Base-by-base conservation (phyloP, 768 basidiomycete species). In the Leucosporidium scottii region DNA sequence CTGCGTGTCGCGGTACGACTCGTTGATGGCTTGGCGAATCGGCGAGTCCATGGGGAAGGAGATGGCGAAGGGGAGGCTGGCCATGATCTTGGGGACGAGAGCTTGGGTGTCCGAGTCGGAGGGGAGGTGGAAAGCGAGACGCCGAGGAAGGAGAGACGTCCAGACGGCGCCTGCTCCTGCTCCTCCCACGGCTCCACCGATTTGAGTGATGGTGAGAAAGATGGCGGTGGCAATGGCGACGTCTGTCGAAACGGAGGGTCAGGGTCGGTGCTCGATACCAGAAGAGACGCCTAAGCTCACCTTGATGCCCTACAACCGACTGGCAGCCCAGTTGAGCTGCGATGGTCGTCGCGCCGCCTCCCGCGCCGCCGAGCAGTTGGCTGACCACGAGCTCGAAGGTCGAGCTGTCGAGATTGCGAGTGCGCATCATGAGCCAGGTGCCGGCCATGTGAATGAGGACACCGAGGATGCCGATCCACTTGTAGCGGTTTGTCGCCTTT, bases 121-220 rank as follows among this genome's bases (percentile, higher is more conserved):
- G 6, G 68, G 64, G 44, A 76, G 70, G 60, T 74, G 64, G 13
- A 17, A 4, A 21, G 17, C 18, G 4, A 76, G 72, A 25, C 62
- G 66, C 4, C 30, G 7, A 23, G 75, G 74, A 6, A 76, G 65
- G 27, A 64, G 48, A 0, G 75, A 70, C 12, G 72, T 70, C 75
- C 75, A 76, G 8, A 76, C 60, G 20, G 69, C 69, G 15, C 75
- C 75, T 18, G 75, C 68, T 27, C 70, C 57, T 4, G 74, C 73
- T 0, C 72, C 72, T 25, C 75, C 75, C 34, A 74, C 70, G 15
- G 75, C 75, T 3, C 73, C 75, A 49, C 75, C 75, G 48, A 76
- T 65, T 21, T 73, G 72, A 2, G 75, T 73, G 61, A 74, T 73
- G 17, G 71, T 74, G 30, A 76, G 69, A 61, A 74, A 73, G 51